Evolutionary conservation across 352 stramenopile species (phyloP), one percentile per base, ranked within the genome.

Genomic region (Globisporangium paroecandrum): DNA sequence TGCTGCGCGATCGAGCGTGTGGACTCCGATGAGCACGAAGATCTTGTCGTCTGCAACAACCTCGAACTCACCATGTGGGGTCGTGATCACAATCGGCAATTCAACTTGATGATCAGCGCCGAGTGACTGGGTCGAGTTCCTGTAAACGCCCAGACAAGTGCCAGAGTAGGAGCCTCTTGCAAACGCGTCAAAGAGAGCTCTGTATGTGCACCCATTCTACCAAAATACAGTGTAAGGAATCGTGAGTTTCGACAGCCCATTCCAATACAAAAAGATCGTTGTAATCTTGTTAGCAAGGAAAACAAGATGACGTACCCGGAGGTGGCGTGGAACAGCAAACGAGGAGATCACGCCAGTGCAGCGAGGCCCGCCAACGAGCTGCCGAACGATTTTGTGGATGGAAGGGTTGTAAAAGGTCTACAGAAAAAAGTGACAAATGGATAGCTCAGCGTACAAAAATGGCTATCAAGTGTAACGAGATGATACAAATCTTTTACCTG

Each of bases 401-500:
- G 84, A 92, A 25, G 85, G 85, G 51, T 91, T 93, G 73, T 89
- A 95, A 62, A 87, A 95, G 2, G 88, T 87, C 79, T 95, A 69
- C 0, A 69, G 15, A 10, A 51, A 5, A 55, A 13, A 18, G 56
- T 25, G 7, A 47, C 15, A 66, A 8, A 29, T 9, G 20, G 4
- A 29, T 55, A 69, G 43, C n/a, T 36, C 27, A 54, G 13, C 49
- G 49, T 22, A 20, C 10, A 54, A 22, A 54, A 7, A 54, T 22
- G 18, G 2, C 5, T 22, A 20, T 20, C 43, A n/a, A 55, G 9
- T 0, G 22, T 13, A 34, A 4, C 15, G 24, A 20, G 24, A 27
- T 13, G 1, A 46, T 41, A 10, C 4, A 10, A 54, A 62, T 18
- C 9, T 43, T 29, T 29, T 69, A 89, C 81, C 79, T 90, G 82